Evolutionary conservation across 2,329 filamentous ascomycete species (phyloP), one percentile per base, ranked within the genome.

Genomic region (Colletotrichum echinochloae): DNA sequence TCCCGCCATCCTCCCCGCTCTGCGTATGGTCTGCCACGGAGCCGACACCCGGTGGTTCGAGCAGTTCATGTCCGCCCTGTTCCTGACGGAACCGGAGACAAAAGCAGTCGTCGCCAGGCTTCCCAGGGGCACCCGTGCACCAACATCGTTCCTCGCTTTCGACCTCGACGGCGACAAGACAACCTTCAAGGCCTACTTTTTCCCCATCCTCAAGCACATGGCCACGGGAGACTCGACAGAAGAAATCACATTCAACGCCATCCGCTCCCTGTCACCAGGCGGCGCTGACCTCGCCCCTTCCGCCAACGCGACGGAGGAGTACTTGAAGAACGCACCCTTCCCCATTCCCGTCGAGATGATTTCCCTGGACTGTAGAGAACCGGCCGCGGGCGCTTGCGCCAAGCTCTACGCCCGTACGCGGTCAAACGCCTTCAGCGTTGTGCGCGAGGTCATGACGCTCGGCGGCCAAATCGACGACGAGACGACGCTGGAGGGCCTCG

Each of bases 331-430:
- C 8, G 73, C 73, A 0, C 71, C 74, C 4, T 69, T 75, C 3
- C 55, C 75, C 1, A 73, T 77, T 1, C 71, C 75, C 11, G 73
- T 77, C 8, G 75, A 74, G 52, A 73, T 77, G 39, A 74, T 77
- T 6, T 74, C 75, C n/a, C 73, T 77, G 23, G 76, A 77, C 59
- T 76, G 76, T 44, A 51, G 76, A n/a, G 71, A 66, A 33, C 76
- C 76, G 5, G 72, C 75, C 20, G 71, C 71, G 30, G 76, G 75
- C 1, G 76, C 76, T 12, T 63, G 76, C 54, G 71, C 75, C 56
- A 77, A 77, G 66, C 59, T 77, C n/a, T 77, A 77, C 59, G 75
- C 73, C 16, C 72, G 73, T 8, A 73, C 75, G 11, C 73, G 72
- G 44, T 70, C 65, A 30, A 77, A 77, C 28, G 72, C 74, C 18